Base-by-base conservation (phyloP, 2,329 filamentous ascomycete genomes). In the Magnaporthiopsis incrustans region DNA sequence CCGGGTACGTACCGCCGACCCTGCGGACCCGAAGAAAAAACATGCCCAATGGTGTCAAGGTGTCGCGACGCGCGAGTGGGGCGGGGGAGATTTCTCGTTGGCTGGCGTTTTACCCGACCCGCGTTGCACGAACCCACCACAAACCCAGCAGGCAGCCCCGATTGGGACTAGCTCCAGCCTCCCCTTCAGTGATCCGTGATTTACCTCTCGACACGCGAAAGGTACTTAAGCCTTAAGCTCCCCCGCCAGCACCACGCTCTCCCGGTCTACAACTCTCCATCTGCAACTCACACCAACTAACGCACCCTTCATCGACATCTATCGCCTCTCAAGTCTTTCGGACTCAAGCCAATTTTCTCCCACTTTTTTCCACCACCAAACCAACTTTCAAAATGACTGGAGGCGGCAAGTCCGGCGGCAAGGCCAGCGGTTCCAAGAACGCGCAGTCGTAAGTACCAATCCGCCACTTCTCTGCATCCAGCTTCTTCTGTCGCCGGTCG, bases 391-490 rank as follows among this genome's bases (percentile, higher is more conserved):
- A 91, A 90, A 99, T 99, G 95, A 96, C 95, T 92, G 94, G 94
- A 87, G 94, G 94, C 82, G 95, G 95, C 82, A 99, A 99, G 85
- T 97, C 94, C 84, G 95, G 95, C 82, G 95, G 95, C 89, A 98
- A 98, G 90, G 93, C 94, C 85, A 94, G 90, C 84, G 92, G 93
- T 84, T 89, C 90, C 85, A 99, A 99, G 92, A 96, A 90, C 86
- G 91, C 95, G 77, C 95, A 98, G 86, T 97, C 93, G 95, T 98
- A 84, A 88, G 93, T 90, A 67, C 8, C 5, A 25, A 53, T 18
- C 44, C 33, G n/a, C 10, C 57, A 56, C 59, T 56, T 57, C 50
- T 22, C 7, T 10, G 22, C 30, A 38, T 38, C 12, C 35, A 38
- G 38, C 44, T 22, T 30, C 27, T 3, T 38, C 14, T 14, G 10